A percentile compares a stretch with the other conserved stretches of the same genome.
phyloP scores from a whole-genome alignment of 345 rosid species.

The Gossypium thurberi region DNA sequence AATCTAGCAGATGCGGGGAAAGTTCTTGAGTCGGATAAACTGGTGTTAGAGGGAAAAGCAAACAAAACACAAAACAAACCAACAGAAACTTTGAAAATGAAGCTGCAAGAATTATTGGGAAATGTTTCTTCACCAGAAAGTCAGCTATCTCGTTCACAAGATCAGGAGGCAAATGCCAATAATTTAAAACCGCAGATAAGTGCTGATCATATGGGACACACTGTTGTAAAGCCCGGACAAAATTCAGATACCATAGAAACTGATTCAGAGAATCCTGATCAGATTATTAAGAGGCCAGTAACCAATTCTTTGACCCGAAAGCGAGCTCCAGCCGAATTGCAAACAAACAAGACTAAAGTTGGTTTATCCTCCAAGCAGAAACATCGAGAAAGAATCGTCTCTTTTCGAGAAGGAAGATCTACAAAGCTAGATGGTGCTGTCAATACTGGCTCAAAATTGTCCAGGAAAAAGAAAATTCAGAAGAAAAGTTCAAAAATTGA shows the following conservation, averaged over 20 bases:
- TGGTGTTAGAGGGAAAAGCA: slow-evolving; percentile 26
- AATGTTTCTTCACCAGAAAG: slow-evolving; percentile 54
- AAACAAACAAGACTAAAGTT: slow-evolving; percentile 17
- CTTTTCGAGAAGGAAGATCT: slow-evolving; percentile 44
- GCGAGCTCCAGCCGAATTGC: slow-evolving; percentile 30
- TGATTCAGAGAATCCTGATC: slow-evolving; percentile 64
- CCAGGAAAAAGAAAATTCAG: slow-evolving; percentile 32
- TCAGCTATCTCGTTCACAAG: slow-evolving; percentile 36
- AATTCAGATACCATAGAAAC: slow-evolving; percentile 78
- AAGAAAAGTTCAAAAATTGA: slow-evolving; percentile 28
- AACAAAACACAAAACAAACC: slow-evolving; percentile 29
- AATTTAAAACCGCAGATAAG: slow-evolving; percentile 27
- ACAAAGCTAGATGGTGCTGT: slow-evolving; percentile 27
- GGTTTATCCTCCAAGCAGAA: slow-evolving; percentile 35
- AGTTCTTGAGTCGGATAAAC: slow-evolving; percentile 26
- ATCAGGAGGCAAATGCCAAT: slow-evolving; percentile 27
- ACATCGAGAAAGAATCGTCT: slow-evolving; percentile 31
- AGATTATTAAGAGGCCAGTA: slow-evolving; percentile 43
- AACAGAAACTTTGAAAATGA: slow-evolving; percentile 66
- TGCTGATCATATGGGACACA: slow-evolving; percentile 23
- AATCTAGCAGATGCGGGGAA: slow-evolving; percentile 37
- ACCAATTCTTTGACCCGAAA: slow-evolving; percentile 50
- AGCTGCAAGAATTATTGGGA: slow-evolving; percentile 73
- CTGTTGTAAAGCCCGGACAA: slow-evolving; percentile 35
- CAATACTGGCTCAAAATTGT: slow-evolving; percentile 28